These are phyloP conservation scores for Thalassia testudinum DNA, from an alignment of 116 monocot species.

Conservation along the genomic window DNA sequence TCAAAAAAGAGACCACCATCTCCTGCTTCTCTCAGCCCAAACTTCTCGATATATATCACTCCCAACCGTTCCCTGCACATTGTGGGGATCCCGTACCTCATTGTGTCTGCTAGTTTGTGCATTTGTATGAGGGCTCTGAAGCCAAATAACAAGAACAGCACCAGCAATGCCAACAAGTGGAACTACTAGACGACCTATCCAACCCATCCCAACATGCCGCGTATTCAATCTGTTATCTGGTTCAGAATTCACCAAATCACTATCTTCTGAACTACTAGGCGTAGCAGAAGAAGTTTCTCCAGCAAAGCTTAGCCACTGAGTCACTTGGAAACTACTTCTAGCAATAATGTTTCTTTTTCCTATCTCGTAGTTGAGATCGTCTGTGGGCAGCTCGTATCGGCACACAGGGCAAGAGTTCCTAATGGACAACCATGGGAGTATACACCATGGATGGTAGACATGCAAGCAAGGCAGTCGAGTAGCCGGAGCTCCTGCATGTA, in stretches of 20 bases:
- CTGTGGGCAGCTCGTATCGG: conserved; percentile 74
- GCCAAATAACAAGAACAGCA: conserved; percentile 51
- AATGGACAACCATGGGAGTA: conserved; percentile 65
- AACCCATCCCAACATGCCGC: conserved; percentile 14
- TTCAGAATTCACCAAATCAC: conserved; percentile 1
- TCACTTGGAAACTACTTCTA: conserved; percentile 2
- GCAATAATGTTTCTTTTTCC: conserved; percentile 19
- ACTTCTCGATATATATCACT: neutral
- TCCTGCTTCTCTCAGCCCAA: conserved; percentile 20
- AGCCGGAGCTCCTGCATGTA: conserved; percentile 23
- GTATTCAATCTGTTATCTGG: conserved; percentile 8
- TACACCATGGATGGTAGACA: conserved; percentile 65
- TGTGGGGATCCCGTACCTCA: conserved; percentile 3
- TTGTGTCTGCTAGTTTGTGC: conserved; percentile 4
- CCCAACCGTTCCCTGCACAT: conserved; percentile 9
- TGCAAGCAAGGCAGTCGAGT: conserved; percentile 60
- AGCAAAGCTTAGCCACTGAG: conserved; percentile 2
- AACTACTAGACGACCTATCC: conserved; percentile 36
- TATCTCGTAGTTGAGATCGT: conserved; percentile 53
- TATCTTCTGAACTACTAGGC: conserved; percentile 14
- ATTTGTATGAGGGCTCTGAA: conserved; percentile 17
- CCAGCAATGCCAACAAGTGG: conserved; percentile 66
- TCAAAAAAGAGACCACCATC: conserved; percentile 62
- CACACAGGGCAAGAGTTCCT: conserved; percentile 88
- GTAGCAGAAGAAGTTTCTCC: conserved; percentile 12